Evolutionary conservation across 2,329 filamentous ascomycete genomes (phyloP).

Genomic region (Sordariomycetes sp.): DNA sequence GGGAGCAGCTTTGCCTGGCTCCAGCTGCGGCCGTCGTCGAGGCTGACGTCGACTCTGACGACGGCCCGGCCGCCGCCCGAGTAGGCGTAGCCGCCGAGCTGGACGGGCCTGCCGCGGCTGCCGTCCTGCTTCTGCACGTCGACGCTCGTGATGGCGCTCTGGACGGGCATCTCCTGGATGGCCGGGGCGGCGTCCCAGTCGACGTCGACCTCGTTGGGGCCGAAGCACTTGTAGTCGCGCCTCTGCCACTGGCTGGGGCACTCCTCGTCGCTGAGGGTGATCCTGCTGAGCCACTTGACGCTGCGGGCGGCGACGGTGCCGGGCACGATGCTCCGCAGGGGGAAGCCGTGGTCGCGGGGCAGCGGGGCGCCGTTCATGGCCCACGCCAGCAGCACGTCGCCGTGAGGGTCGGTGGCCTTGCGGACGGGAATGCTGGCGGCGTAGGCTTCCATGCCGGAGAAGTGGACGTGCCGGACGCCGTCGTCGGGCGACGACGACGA

Average conservation of each 20-base stretch:
- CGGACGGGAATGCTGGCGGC: constrained; percentile 51
- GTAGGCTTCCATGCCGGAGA: constrained; percentile 51
- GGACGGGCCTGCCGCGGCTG: constrained; percentile 12
- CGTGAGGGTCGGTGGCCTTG: constrained; percentile 47
- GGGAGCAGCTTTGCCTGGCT: constrained; percentile 51
- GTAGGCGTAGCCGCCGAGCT: constrained; percentile 55
- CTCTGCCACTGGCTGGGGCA: constrained; percentile 57
- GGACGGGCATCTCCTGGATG: constrained; percentile 61
- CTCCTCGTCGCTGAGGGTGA: constrained; percentile 57
- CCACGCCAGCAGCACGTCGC: constrained; percentile 58
- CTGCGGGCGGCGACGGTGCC: constrained; percentile 58
- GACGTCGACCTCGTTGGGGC: constrained; percentile 49
- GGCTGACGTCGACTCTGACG: constrained; percentile 56
- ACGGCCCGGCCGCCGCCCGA: constrained; percentile 58
- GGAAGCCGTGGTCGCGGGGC: constrained; percentile 57
- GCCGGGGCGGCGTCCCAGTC: constrained; percentile 55
- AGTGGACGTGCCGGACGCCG: constrained; percentile 42
- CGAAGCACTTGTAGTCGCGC: constrained; percentile 61
- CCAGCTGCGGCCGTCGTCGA: constrained; percentile 56
- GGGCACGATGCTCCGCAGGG: constrained; percentile 52
- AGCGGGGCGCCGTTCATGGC: constrained; percentile 57
- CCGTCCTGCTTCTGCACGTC: constrained; percentile 25
- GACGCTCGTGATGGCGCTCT: constrained; percentile 52
- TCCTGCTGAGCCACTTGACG: constrained; percentile 60
- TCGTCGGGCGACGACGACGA: constrained; percentile 24